A percentile compares a stretch with the other conserved stretches of the same genome.
Evolutionary conservation across 495 filamentous ascomycete species (phyloP).

Genomic region (Margaritispora aquatica): DNA sequence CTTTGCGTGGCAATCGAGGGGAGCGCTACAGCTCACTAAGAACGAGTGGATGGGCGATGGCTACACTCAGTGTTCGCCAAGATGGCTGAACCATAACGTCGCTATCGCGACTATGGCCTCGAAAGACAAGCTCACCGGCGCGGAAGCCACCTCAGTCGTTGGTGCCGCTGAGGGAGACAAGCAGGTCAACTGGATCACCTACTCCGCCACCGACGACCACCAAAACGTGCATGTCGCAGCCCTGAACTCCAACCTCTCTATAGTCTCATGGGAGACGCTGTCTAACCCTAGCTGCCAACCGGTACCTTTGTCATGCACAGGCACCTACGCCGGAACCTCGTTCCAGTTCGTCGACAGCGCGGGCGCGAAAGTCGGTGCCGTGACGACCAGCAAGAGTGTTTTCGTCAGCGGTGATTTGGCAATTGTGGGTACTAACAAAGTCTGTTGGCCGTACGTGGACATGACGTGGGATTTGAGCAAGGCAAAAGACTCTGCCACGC

Average conservation of each 20-base stretch:
- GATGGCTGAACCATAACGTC: constrained; percentile 45
- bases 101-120: constrained; percentile 40
- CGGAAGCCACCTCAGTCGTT: constrained; percentile 38
- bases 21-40: constrained; percentile 39
- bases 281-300: constrained; percentile 38
- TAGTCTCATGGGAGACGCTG: constrained; percentile 50
- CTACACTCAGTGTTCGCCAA: constrained; percentile 39
- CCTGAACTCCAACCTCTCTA: constrained; percentile 36
- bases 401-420: constrained; percentile 50
- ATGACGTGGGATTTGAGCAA: constrained; percentile 36
- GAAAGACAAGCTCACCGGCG: constrained; percentile 42
- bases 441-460: constrained; percentile 52
- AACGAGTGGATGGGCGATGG: constrained; percentile 46
- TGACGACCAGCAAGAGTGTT: constrained; percentile 27
- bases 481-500: constrained; percentile 20
- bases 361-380: constrained; percentile 36
- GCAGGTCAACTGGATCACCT: constrained; percentile 46
- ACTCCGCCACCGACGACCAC: constrained; percentile 36
- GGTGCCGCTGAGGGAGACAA: constrained; percentile 42
- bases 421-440: constrained; percentile 33
- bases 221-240: constrained; percentile 47
- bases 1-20: constrained; percentile 48
- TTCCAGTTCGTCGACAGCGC: constrained; percentile 42
- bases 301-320: constrained; percentile 45
- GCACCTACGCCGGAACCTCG: constrained; percentile 41